phyloP scores from a whole-genome alignment of 805 yeast species.

The Starmerella vaccinii region DNA sequence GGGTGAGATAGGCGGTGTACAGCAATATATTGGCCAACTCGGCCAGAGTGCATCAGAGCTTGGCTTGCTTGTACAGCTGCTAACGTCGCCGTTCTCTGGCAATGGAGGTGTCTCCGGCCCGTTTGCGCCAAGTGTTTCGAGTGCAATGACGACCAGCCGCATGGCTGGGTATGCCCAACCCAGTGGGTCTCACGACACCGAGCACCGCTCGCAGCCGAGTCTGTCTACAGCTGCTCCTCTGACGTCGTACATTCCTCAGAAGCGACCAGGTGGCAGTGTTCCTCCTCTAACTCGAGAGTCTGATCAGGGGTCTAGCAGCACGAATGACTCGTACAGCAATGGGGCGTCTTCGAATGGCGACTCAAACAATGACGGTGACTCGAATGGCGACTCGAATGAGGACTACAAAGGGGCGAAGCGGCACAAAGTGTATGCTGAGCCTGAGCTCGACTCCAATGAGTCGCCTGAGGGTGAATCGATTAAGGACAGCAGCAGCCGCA shows the following conservation, averaged over 20 bases:
- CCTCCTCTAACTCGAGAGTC: slow-evolving; percentile 2
- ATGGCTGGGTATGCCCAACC: background rate
- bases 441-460: background rate
- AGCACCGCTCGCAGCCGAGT: background rate
- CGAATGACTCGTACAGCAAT: slow-evolving; percentile 1
- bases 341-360: slow-evolving; percentile 11
- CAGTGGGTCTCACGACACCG: background rate
- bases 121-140: background rate
- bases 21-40: slow-evolving; percentile 13
- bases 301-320: slow-evolving; percentile 6
- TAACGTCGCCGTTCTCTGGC: slow-evolving; percentile 7
- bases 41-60: slow-evolving; percentile 19
- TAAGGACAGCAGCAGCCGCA: background rate
- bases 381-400: slow-evolving; percentile 5
- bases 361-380: slow-evolving; percentile 18
- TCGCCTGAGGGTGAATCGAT: background rate
- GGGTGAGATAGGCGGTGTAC: slow-evolving; percentile 12
- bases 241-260: slow-evolving; percentile 9
- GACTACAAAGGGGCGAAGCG: slow-evolving; percentile 7
- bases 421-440: background rate
- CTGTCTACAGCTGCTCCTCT: slow-evolving; percentile 19
- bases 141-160: slow-evolving; percentile 4
- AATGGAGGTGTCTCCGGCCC: background rate
- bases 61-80: slow-evolving; percentile 18
- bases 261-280: background rate